Base-by-base conservation (phyloP, 192 early-diverging fungal species). In the Gonapodya sp. region DNA sequence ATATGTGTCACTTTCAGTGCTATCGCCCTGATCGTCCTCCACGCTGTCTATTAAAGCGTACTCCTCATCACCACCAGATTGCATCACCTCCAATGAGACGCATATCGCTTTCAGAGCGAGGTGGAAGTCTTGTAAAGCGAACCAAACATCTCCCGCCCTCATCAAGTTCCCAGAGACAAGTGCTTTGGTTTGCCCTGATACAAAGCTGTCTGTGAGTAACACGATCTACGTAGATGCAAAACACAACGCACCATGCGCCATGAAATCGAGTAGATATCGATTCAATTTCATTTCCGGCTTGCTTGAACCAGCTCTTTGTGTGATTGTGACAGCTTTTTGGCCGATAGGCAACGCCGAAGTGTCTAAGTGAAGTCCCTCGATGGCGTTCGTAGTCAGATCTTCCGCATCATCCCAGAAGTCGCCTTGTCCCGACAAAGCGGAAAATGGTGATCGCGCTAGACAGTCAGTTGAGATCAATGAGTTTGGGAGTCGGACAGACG, bases 211-310 rank as follows among this genome's bases (percentile, higher is more conserved):
- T 16, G 2, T 18, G 32, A 82, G 24, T 46, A 64, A 82, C 0
- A 75, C 82, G 37, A 82, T 82, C 18, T 73, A 14, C 18, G 36
- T 31, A 37, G 31, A 35, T 31, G 34, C 32, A 0, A 1, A 35
- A 0, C 78, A 18, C 64, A 83, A 74, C 79, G 80, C 81, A 1
- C 84, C 84, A 34, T 85, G 84, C 35, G 35, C 46, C 80, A 79
- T 83, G 35, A 85, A 85, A 32, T 85, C 82, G 0, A 85, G 36
- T 18, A 81, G 31, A 37, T 85, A 83, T 31, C 82, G 33, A 80
- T 85, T 82, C 18, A 85, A 79, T 31, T 80, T 80, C 0, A 34
- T 32, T 0, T 35, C n/a, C 0, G 0, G 2, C 78, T 74, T 64
- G 1, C 81, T 31, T 1, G 83, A 80, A 2, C 80, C 78, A 1